Evolutionary conservation across 208 protist genomes (phyloP).

Genomic region (Trypanosoma scelopori): DNA sequence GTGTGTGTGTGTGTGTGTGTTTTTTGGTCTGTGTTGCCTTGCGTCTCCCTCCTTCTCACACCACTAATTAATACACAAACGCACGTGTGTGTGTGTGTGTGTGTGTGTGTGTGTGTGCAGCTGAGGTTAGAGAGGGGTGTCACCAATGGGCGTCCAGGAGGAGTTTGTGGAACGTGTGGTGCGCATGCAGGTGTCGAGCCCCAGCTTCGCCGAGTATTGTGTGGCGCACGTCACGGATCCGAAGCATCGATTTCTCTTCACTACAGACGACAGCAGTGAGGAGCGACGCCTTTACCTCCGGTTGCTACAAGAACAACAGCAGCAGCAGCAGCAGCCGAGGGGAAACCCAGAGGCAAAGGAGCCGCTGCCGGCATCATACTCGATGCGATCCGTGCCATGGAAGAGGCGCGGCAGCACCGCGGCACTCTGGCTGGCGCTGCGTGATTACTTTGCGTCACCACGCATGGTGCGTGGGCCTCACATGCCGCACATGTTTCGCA

Average conservation of each 20-base stretch:
- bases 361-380: neutral
- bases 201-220: slow-evolving; percentile 51
- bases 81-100: neutral
- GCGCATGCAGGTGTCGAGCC: slow-evolving; percentile 37
- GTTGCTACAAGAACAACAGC: slow-evolving; percentile 16
- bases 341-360: neutral
- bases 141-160: neutral
- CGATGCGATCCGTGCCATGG: neutral
- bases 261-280: slow-evolving; percentile 2
- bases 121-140: neutral
- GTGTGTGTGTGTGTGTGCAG: neutral
- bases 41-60: too few relatives aligned
- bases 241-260: slow-evolving; percentile 42
- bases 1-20: too few relatives aligned
- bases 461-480: slow-evolving; percentile 15
- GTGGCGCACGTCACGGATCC: slow-evolving; percentile 38
- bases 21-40: too few relatives aligned
- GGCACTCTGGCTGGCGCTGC: slow-evolving; percentile 13
- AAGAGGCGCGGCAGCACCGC: neutral
- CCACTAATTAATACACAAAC: neutral
- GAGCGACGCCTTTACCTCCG: slow-evolving; percentile 23
- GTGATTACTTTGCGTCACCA: slow-evolving; percentile 15
- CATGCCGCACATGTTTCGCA: slow-evolving; percentile 36
- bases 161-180: slow-evolving; percentile 30
- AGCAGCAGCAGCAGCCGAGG: slow-evolving; percentile 4